These are phyloP conservation scores for Colletotrichum sp. DNA, from an alignment of 2,329 filamentous ascomycete genomes.

Conservation along the genomic window DNA sequence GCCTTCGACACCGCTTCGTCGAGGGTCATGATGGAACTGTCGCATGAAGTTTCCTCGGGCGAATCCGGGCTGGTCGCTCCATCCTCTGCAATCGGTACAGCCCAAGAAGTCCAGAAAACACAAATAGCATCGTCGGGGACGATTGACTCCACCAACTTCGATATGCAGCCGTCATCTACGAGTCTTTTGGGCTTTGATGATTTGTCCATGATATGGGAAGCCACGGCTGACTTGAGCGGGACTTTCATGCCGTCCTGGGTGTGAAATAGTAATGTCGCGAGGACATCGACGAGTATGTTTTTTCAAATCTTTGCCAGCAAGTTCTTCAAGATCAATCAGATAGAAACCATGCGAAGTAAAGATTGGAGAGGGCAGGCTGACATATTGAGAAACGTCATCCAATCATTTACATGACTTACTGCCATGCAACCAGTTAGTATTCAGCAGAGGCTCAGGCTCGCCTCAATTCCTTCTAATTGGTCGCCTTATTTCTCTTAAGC, in stretches of 20 bases:
- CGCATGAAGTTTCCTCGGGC: background rate
- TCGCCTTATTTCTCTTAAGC: too few species aligned
- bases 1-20: background rate
- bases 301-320: too few species aligned
- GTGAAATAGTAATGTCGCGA: too few species aligned
- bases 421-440: too few species aligned
- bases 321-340: too few species aligned
- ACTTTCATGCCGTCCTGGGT: background rate
- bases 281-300: background rate
- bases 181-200: background rate
- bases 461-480: too few species aligned
- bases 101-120: background rate
- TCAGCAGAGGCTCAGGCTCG: too few species aligned
- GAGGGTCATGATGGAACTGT: background rate
- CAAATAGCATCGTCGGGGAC: background rate
- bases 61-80: background rate
- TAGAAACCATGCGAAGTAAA: background rate
- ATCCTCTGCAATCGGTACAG: accelerated
- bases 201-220: background rate
- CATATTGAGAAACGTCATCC: too few species aligned
- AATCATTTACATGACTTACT: too few species aligned
- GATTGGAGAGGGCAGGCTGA: background rate
- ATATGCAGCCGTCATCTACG: background rate
- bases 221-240: background rate
- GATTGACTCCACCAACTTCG: background rate